These are phyloP conservation scores for Ganoderma sinense DNA, from an alignment of 1,284 basidiomycete genomes.

Conservation along the genomic window DNA sequence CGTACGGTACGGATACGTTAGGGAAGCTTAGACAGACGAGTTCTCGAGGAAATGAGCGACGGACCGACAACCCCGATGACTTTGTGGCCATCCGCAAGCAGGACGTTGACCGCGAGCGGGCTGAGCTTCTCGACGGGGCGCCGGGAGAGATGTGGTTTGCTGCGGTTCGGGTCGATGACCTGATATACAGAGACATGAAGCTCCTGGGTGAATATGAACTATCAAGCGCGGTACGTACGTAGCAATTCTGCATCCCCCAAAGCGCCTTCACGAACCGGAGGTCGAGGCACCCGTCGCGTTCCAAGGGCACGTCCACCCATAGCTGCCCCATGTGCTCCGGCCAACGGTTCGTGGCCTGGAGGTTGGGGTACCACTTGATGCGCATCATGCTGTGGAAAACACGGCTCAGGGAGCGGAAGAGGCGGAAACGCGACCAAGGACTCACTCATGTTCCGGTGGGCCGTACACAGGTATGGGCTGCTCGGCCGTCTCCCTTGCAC, in stretches of 20 bases:
- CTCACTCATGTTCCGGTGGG: background rate
- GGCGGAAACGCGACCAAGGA: background rate
- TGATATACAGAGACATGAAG: background rate
- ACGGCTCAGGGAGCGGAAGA: background rate
- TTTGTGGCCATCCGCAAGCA: conserved; percentile 9
- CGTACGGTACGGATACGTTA: no score
- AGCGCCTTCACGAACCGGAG: conserved; percentile 10
- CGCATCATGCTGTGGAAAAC: conserved; percentile 11
- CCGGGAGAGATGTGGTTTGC: conserved; percentile 2
- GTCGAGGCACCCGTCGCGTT: conserved; percentile 17
- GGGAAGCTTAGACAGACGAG: background rate
- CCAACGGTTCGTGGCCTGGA: conserved; percentile 12
- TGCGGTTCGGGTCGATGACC: conserved; percentile 17
- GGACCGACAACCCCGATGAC: conserved; percentile 23
- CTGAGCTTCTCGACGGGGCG: conserved; percentile 15
- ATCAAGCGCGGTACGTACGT: conserved; percentile 9
- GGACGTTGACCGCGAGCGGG: conserved; percentile 14
- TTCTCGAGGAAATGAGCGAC: background rate
- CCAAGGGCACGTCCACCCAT: conserved; percentile 16
- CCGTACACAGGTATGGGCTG: background rate
- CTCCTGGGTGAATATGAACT: background rate
- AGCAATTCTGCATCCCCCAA: conserved; percentile 31
- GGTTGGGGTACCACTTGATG: conserved; percentile 25
- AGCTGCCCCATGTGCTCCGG: conserved; percentile 15
- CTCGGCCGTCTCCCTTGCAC: background rate